Evolutionary conservation across 2,329 filamentous ascomycete genomes (phyloP).

Genomic region (Xylaria sp.): DNA sequence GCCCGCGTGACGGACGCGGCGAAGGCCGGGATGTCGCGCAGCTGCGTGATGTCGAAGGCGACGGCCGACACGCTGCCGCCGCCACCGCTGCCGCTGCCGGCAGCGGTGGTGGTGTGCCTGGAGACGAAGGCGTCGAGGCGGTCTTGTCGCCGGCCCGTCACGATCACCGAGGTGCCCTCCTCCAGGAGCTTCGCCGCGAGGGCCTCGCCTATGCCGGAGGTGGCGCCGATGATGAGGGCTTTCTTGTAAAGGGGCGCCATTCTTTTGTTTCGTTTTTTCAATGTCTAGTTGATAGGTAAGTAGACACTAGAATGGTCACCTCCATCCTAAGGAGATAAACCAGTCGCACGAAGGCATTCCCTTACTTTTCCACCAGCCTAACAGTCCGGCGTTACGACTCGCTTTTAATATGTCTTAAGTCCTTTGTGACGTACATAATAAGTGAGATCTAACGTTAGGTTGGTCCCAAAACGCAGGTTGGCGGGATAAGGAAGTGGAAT

Average conservation of each 20-base stretch:
- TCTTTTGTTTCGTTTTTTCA: constrained; percentile 1
- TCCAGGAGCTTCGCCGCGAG: constrained; percentile 42
- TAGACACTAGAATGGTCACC: background rate
- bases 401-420: background rate
- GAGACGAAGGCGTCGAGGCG: constrained; percentile 49
- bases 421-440: background rate
- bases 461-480: too few relatives aligned
- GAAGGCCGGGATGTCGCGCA: constrained; percentile 41
- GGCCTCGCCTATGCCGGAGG: constrained; percentile 52
- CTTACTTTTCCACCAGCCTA: background rate
- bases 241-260: constrained; percentile 55
- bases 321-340: background rate
- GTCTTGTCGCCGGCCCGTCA: constrained; percentile 50
- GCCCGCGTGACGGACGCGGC: constrained; percentile 36
- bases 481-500: too few relatives aligned
- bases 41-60: constrained; percentile 47
- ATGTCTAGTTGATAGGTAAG: background rate
- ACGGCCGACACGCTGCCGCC: constrained; percentile 35
- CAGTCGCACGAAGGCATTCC: background rate
- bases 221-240: constrained; percentile 53
- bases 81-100: too few relatives aligned
- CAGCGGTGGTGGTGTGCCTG: constrained; percentile 40
- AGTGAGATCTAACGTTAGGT: too few relatives aligned
- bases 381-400: background rate
- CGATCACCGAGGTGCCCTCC: constrained; percentile 48